Evolutionary conservation across 2,329 filamentous ascomycete species (phyloP).

Genomic region (Fusarium domesticum): DNA sequence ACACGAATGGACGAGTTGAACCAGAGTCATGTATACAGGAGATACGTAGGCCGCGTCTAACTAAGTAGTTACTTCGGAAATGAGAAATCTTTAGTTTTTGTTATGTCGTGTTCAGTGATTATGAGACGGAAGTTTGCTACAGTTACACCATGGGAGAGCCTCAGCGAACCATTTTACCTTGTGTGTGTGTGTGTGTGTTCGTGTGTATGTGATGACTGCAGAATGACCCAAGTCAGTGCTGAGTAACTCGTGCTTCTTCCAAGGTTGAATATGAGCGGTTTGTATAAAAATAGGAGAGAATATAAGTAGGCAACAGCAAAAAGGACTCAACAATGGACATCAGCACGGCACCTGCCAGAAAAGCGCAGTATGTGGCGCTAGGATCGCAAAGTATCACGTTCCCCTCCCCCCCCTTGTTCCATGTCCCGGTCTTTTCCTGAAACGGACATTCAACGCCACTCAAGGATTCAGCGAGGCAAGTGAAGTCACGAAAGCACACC

Average conservation of each 20-base stretch:
- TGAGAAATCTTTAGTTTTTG: neutral
- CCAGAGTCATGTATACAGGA: constrained; percentile 10
- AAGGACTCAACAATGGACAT: neutral
- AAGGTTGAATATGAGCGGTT: too few relatives aligned
- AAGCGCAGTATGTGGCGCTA: neutral
- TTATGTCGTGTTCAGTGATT: neutral
- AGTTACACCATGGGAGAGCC: neutral
- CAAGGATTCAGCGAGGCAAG: neutral
- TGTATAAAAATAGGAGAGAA: neutral
- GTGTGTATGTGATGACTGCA: too few relatives aligned
- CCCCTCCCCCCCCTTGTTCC: neutral
- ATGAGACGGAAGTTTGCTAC: neutral
- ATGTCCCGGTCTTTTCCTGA: neutral
- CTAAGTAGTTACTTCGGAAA: constrained; percentile 5
- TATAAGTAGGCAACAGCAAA: neutral
- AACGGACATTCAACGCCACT: neutral
- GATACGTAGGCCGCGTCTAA: constrained; percentile 9
- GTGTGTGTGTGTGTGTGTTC: too few relatives aligned
- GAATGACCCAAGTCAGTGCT: too few relatives aligned
- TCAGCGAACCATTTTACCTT: too few relatives aligned
- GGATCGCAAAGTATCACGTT: neutral
- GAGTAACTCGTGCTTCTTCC: too few relatives aligned
- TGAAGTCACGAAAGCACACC: neutral
- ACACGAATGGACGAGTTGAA: constrained; percentile 1
- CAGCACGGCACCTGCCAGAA: neutral